phyloP scores from a whole-genome alignment of 1,284 basidiomycete species.

The Coriolopsis trogii region DNA sequence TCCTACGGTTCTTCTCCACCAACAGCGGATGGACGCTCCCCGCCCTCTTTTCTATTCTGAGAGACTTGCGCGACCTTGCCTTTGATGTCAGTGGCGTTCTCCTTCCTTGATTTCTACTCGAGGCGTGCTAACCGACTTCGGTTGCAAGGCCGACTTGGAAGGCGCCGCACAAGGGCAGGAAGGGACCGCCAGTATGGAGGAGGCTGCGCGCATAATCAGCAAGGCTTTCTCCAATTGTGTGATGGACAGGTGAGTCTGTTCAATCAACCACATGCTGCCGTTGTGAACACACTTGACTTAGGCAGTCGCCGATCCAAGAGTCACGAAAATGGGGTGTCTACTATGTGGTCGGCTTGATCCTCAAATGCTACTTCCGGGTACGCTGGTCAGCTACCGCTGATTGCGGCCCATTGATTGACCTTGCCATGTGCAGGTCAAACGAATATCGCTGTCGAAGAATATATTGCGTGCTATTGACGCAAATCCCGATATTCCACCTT shows the following conservation, averaged over 20 bases:
- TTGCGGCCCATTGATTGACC: background rate
- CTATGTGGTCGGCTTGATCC: slow-evolving; percentile 88
- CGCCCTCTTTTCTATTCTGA: slow-evolving; percentile 76
- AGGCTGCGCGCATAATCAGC: slow-evolving; percentile 87
- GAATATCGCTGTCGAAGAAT: slow-evolving; percentile 90
- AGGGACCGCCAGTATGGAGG: slow-evolving; percentile 81
- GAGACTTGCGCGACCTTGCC: slow-evolving; percentile 81
- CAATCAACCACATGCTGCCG: background rate
- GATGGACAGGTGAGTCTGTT: slow-evolving; percentile 71
- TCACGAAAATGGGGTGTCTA: slow-evolving; percentile 96
- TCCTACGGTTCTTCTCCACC: slow-evolving; percentile 75
- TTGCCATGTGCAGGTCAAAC: slow-evolving; percentile 65
- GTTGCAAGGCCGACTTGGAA: slow-evolving; percentile 64
- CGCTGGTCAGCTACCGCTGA: slow-evolving; percentile 36
- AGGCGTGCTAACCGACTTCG: too few relatives aligned
- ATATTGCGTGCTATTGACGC: slow-evolving; percentile 88
- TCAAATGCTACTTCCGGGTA: slow-evolving; percentile 95
- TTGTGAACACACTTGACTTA: slow-evolving; percentile 4
- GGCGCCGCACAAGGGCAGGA: slow-evolving; percentile 59
- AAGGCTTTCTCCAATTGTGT: slow-evolving; percentile 93
- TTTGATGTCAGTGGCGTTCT: slow-evolving; percentile 69
- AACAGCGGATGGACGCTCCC: slow-evolving; percentile 85
- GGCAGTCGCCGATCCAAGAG: slow-evolving; percentile 61
- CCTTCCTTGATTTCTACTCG: too few relatives aligned
- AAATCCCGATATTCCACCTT: slow-evolving; percentile 81